A percentile compares a stretch with the other conserved stretches of the same genome.
Conservation (phyloP, 345 rosid genomes). For the Rubroshorea leprosula region DNA sequence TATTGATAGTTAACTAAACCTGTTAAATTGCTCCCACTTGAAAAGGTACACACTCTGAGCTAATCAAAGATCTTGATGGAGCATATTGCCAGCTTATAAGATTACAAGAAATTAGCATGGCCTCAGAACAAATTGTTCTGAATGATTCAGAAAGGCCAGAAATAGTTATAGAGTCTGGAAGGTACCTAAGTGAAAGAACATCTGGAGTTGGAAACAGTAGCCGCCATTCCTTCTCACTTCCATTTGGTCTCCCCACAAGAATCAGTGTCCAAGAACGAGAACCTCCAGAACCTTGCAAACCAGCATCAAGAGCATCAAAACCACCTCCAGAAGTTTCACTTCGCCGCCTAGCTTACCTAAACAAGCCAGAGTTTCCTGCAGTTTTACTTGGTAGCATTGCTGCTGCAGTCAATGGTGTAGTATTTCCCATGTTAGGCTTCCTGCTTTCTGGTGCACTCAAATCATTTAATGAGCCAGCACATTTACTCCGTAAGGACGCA, state of each 20-base stretch:
- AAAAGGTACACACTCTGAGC: slow-evolving; percentile 66
- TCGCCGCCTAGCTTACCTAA: slow-evolving; percentile 48
- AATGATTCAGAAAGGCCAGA: slow-evolving; percentile 34
- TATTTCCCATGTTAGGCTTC: slow-evolving; percentile 54
- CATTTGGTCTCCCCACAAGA: slow-evolving; percentile 43
- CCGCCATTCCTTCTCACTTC: slow-evolving; percentile 41
- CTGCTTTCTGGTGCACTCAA: slow-evolving; percentile 47
- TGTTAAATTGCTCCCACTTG: too few relatives aligned
- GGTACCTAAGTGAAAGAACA: slow-evolving; percentile 30
- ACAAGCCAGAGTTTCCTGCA: slow-evolving; percentile 69
- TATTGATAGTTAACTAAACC: too few relatives aligned
- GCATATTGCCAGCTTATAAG: slow-evolving; percentile 71
- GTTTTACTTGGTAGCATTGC: slow-evolving; percentile 51
- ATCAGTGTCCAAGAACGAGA: slow-evolving; percentile 20
- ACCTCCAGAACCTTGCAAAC: slow-evolving; percentile 7
- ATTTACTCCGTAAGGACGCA: slow-evolving; percentile 48
- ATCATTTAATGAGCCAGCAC: slow-evolving; percentile 55
- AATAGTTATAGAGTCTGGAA: too few relatives aligned
- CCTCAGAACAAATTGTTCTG: slow-evolving; percentile 25
- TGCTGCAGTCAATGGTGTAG: slow-evolving; percentile 44
- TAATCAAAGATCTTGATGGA: slow-evolving; percentile 55
- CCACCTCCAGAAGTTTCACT: slow-evolving; percentile 39
- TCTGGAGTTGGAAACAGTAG: slow-evolving; percentile 51
- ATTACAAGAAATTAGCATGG: slow-evolving; percentile 53
- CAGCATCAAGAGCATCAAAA: slow-evolving; percentile 16